Conservation (phyloP, 2,329 filamentous ascomycete species). For the Microsporum audouinii region DNA sequence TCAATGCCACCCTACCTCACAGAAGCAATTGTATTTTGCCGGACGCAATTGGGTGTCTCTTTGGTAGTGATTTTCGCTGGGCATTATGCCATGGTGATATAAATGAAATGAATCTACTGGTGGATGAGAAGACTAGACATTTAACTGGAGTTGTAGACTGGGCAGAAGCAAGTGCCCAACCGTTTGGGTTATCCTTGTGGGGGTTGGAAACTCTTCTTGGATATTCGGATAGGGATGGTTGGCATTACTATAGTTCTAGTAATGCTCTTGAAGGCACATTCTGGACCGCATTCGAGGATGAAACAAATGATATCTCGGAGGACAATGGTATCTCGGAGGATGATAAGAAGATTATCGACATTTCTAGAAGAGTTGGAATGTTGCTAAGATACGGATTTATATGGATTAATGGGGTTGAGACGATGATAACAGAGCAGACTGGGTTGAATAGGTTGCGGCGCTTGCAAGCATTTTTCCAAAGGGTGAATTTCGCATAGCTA, state of each 20-base stretch:
- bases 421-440: neutral
- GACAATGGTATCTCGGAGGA: neutral
- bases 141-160: constrained; percentile 5
- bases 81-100: constrained; percentile 3
- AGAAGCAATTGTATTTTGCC: neutral
- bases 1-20: neutral
- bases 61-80: neutral
- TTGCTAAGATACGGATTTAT: constrained; percentile 3
- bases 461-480: constrained; percentile 3
- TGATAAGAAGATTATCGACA: neutral
- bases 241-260: constrained; percentile 4
- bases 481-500: neutral
- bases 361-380: constrained; percentile 2
- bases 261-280: constrained; percentile 7
- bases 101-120: constrained; percentile 2
- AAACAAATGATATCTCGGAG: neutral
- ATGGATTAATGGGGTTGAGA: constrained; percentile 1
- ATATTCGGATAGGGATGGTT: neutral
- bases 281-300: constrained; percentile 7
- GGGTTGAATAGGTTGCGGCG: neutral
- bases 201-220: neutral
- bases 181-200: neutral
- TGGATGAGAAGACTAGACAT: constrained; percentile 5
- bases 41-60: neutral
- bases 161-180: constrained; percentile 4